Percentiles rank a stretch among this genome's conserved stretches.
phyloP scores from a whole-genome alignment of 805 yeast species.

The Myxozyma udenii region DNA sequence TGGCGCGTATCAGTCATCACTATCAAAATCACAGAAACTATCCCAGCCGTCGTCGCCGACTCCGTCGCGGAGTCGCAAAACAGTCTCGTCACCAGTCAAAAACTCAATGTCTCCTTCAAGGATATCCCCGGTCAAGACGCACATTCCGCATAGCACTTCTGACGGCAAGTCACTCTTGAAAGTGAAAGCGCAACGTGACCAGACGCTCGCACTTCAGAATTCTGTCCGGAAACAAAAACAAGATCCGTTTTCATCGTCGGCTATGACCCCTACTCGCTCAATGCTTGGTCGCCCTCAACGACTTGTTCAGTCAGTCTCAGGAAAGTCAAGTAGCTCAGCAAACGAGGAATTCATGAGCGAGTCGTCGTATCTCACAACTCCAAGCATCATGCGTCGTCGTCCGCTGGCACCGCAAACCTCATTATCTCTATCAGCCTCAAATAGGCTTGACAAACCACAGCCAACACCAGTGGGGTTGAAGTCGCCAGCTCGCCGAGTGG shows the following conservation, averaged over 20 bases:
- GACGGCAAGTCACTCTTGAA: slow-evolving; percentile 8
- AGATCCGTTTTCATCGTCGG: neutral
- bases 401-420: neutral
- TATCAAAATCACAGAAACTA: neutral
- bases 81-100: neutral
- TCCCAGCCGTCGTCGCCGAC: neutral
- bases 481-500: slow-evolving; percentile 24
- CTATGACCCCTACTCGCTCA: slow-evolving; percentile 15
- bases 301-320: slow-evolving; percentile 2
- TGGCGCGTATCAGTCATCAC: neutral
- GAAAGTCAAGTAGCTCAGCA: neutral
- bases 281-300: slow-evolving; percentile 23
- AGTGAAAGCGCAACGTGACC: slow-evolving; percentile 23
- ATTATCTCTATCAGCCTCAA: no score
- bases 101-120: slow-evolving; percentile 6
- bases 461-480: slow-evolving; percentile 10
- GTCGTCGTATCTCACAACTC: neutral
- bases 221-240: slow-evolving; percentile 8
- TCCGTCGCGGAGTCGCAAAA: neutral
- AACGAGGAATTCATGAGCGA: neutral
- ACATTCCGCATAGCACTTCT: neutral
- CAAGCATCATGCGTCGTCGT: neutral
- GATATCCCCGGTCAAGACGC: neutral
- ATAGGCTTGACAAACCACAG: no score
- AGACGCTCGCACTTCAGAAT: slow-evolving; percentile 13